Conservation (phyloP, 1,284 basidiomycete species). For the Thecaphora thlaspeos region DNA sequence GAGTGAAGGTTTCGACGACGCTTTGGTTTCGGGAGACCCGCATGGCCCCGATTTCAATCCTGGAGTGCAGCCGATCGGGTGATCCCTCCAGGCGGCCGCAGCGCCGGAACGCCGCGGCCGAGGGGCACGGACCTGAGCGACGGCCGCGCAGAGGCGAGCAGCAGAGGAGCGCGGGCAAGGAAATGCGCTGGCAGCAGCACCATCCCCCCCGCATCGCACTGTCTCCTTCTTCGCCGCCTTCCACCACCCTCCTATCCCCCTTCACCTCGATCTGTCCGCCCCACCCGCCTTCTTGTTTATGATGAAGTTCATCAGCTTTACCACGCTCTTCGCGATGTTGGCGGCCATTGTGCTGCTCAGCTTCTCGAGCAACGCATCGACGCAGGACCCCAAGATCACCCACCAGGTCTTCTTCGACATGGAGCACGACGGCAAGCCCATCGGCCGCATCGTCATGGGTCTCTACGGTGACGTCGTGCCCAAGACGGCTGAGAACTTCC, state of each 20-base stretch:
- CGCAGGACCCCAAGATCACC: slow-evolving; percentile 33
- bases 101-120: too few species aligned
- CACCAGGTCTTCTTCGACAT: slow-evolving; percentile 55
- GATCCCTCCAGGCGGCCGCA: too few species aligned
- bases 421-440: slow-evolving; percentile 44
- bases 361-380: slow-evolving; percentile 55
- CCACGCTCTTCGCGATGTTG: slow-evolving; percentile 60
- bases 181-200: too few species aligned
- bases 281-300: slow-evolving; percentile 14
- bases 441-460: slow-evolving; percentile 50
- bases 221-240: too few species aligned
- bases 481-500: slow-evolving; percentile 54
- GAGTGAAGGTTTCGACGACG: too few species aligned
- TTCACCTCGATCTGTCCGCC: neutral
- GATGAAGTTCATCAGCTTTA: slow-evolving; percentile 71
- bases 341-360: slow-evolving; percentile 56
- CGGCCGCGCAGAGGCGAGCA: too few species aligned
- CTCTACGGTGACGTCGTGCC: slow-evolving; percentile 52
- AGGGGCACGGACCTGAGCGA: too few species aligned
- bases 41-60: too few species aligned
- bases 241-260: neutral
- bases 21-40: too few species aligned
- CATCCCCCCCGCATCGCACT: too few species aligned
- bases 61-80: too few species aligned
- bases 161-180: too few species aligned